Conservation (phyloP, 768 basidiomycete genomes). For the Asterophora lycoperdoides region DNA sequence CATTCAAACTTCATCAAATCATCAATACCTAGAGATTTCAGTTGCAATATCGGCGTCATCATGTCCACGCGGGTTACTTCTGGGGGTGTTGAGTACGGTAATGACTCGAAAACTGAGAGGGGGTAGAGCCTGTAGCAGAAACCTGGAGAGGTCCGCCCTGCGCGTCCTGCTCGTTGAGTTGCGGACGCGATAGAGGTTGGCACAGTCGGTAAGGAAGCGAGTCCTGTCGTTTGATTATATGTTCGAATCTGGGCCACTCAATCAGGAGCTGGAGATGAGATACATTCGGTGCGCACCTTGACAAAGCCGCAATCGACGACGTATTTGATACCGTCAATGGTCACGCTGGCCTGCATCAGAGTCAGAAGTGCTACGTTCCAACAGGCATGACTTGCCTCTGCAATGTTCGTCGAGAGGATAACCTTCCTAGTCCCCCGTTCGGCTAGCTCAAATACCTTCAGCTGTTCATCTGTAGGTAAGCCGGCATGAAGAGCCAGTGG, state of each 20-base stretch:
- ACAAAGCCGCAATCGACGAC: conserved; percentile 95
- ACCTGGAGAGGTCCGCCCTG: conserved; percentile 89
- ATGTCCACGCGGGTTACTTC: conserved; percentile 92
- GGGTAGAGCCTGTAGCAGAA: conserved; percentile 92
- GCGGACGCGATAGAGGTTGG: conserved; percentile 88
- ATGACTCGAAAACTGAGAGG: conserved; percentile 48
- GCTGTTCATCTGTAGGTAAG: conserved; percentile 82
- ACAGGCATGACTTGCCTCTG: conserved; percentile 56
- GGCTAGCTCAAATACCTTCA: conserved; percentile 75
- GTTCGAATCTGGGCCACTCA: conserved; percentile 63
- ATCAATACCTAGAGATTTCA: conserved; percentile 93
- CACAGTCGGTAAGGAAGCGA: conserved; percentile 80
- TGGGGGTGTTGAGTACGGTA: conserved; percentile 72
- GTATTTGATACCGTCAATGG: conserved; percentile 92
- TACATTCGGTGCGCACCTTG: conserved; percentile 51
- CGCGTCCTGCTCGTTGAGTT: conserved; percentile 89
- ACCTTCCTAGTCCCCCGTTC: conserved; percentile 81
- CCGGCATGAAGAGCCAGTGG: conserved; percentile 87
- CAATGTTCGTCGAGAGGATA: conserved; percentile 92
- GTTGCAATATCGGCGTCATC: conserved; percentile 85
- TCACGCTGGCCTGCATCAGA: conserved; percentile 75
- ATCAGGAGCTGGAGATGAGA: background rate
- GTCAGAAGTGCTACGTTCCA: background rate
- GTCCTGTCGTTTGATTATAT: conserved; percentile 81
- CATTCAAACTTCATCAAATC: conserved; percentile 97